Base-by-base conservation (phyloP, 1,284 basidiomycete genomes). In the Puccinia hordei region DNA sequence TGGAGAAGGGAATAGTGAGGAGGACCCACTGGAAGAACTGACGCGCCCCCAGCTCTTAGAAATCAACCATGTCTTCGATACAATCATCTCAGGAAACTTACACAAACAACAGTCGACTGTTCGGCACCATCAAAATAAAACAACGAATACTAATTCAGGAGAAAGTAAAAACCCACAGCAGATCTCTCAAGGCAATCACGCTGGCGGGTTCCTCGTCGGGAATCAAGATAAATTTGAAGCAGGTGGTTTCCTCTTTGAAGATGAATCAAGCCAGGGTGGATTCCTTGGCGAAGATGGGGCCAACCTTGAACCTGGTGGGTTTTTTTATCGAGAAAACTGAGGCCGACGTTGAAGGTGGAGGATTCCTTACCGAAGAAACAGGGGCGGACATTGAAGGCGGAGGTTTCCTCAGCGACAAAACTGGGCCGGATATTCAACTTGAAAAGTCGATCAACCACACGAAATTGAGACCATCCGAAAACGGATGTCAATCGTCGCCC, bases 11-110 rank as follows among this genome's bases (percentile, higher is more conserved):
- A 61, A 55, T 30, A 57, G 55, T 27, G 51, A 73, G 53, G 74
- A 77, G 35, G 74, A 77, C 63, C 63, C 74, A 77, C 63, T 77
- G 22, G 44, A 63, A 44, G 74, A 77, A 66, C 51, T 77, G 2
- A 77, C 74, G 46, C 74, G 74, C 22, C 74, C 74, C 38, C 74
- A 77, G 30, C 65, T 77, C 51, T 66, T 77, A 46, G 46, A 77
- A 68, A 77, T 77, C 61, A 65, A 77, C 55, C 74, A 63, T 4
- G 65, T 61, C 35, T 77, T 77, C 22, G 44, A 77, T 38, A 24
- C 74, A 51, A 66, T 77, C 49, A 30, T 57, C 57, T 77, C 74
- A 38, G 46, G 68, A 19, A 38, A 71, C 17, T 51, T 15, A 53
- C 15, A 22, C 19, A 53, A 53, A 35, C 68, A 71, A 46, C 38